Evolutionary conservation across 2,329 filamentous ascomycete genomes (phyloP).

Genomic region (Sarocladium kiliense): DNA sequence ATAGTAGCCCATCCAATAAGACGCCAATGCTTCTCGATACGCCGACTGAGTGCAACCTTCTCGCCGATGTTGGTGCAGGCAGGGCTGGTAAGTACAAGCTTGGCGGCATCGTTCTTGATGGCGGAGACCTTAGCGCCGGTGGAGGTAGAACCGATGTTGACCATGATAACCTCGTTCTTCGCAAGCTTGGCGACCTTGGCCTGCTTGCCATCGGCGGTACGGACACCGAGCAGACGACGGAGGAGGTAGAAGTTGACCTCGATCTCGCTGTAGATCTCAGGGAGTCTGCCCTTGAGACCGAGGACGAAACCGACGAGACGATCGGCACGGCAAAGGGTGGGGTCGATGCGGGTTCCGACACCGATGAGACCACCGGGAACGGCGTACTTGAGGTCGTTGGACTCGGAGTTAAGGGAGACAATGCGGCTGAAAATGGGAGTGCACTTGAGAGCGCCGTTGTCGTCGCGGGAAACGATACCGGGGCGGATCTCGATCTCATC

Average conservation of each 20-base stretch:
- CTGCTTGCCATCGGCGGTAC: slow-evolving; percentile 97
- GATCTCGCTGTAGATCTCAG: slow-evolving; percentile 96
- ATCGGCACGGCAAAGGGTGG: slow-evolving; percentile 96
- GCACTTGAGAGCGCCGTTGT: slow-evolving; percentile 90
- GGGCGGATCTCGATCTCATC: slow-evolving; percentile 98
- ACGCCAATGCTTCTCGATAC: slow-evolving; percentile 99
- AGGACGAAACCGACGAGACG: slow-evolving; percentile 97
- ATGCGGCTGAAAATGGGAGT: slow-evolving; percentile 95
- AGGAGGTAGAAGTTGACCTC: slow-evolving; percentile 99
- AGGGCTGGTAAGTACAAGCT: slow-evolving; percentile 85
- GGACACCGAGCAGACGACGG: slow-evolving; percentile 88
- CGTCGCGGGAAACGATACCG: slow-evolving; percentile 96
- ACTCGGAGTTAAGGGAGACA: slow-evolving; percentile 91
- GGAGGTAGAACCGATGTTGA: slow-evolving; percentile 97
- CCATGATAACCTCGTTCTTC: slow-evolving; percentile 99
- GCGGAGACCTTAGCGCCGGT: slow-evolving; percentile 96
- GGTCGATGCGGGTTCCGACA: slow-evolving; percentile 96
- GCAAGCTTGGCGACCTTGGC: slow-evolving; percentile 97
- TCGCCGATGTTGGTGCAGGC: slow-evolving; percentile 97
- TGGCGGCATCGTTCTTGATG: slow-evolving; percentile 96
- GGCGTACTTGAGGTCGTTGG: slow-evolving; percentile 97
- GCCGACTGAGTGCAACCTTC: slow-evolving; percentile 92
- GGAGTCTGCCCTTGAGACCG: slow-evolving; percentile 86
- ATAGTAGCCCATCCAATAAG: slow-evolving; percentile 88
- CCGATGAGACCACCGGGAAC: slow-evolving; percentile 96